These are phyloP conservation scores for Irpex rosettiformis DNA, from an alignment of 1,284 basidiomycete species.

Conservation along the genomic window DNA sequence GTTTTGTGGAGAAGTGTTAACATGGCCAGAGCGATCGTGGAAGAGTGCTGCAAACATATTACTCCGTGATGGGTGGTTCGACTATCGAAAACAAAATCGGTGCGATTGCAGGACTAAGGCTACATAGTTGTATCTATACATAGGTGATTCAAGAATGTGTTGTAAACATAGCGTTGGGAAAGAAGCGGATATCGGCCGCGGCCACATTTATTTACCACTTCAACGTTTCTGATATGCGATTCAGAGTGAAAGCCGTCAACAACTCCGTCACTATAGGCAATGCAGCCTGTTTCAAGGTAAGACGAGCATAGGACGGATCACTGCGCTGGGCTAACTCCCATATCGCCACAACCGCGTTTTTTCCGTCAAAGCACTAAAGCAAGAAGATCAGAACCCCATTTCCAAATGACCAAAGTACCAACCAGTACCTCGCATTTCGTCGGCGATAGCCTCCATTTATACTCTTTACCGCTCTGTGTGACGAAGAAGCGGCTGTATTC, in stretches of 20 bases:
- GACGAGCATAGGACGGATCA: constrained; percentile 53
- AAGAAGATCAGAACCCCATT: background rate
- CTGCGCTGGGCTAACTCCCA: constrained; percentile 60
- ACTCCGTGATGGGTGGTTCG: background rate
- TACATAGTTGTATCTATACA: constrained; percentile 10
- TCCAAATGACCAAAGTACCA: background rate
- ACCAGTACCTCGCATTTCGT: constrained; percentile 59
- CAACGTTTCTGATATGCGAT: constrained; percentile 57
- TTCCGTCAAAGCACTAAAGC: constrained; percentile 54
- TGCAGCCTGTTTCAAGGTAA: constrained; percentile 53
- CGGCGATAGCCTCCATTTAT: constrained; percentile 64
- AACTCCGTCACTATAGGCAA: constrained; percentile 68
- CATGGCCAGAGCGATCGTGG: constrained; percentile 8
- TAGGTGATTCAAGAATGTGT: background rate
- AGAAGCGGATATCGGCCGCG: background rate
- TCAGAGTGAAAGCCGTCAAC: constrained; percentile 63
- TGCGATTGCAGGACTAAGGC: constrained; percentile 8
- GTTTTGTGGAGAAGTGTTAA: background rate
- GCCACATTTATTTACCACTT: constrained; percentile 39
- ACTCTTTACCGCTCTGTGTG: constrained; percentile 59
- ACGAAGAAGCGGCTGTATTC: constrained; percentile 53
- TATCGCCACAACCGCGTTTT: constrained; percentile 48
- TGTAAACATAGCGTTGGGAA: constrained; percentile 2
- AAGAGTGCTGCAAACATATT: too few species aligned
- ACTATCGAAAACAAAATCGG: background rate